Percentiles rank a stretch among this genome's conserved stretches.
Evolutionary conservation across 1,139 yeast genomes (phyloP).

Genomic region (Yamadazyma diospyri): DNA sequence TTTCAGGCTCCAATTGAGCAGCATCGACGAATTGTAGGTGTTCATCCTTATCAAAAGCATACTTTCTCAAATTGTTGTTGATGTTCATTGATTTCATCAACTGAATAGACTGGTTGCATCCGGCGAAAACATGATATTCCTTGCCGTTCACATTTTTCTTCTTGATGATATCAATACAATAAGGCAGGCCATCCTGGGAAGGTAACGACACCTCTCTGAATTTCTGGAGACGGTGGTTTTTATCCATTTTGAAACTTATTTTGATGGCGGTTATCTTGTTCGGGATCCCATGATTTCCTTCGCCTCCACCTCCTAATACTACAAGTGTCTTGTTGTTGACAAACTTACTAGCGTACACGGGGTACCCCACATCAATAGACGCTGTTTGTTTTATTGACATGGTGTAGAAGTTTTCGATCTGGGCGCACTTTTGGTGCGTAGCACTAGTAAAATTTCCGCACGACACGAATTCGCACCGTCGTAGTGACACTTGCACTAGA

Average conservation of each 20-base stretch:
- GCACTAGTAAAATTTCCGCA: no score
- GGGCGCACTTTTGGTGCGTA: no score
- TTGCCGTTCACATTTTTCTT: conserved; percentile 15
- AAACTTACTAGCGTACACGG: conserved; percentile 77
- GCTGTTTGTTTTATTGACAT: conserved; percentile 35
- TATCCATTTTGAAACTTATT: conserved; percentile 53
- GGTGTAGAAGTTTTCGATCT: no score
- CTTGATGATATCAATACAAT: conserved; percentile 50
- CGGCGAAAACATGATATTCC: conserved; percentile 51
- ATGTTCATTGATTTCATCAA: conserved; percentile 54
- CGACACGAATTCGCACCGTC: no score
- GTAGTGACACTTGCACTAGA: no score
- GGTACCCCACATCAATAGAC: conserved; percentile 64
- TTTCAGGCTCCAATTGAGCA: conserved; percentile 45
- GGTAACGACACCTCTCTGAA: conserved; percentile 62
- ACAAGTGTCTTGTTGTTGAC: conserved; percentile 58
- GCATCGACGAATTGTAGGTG: conserved; percentile 62
- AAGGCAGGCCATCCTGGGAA: conserved; percentile 70
- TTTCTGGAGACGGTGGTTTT: conserved; percentile 51
- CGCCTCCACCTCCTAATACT: conserved; percentile 95
- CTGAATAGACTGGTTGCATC: conserved; percentile 66
- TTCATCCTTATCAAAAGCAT: conserved; percentile 51
- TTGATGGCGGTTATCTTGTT: conserved; percentile 76
- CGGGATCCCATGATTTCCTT: conserved; percentile 82
- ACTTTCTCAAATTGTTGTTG: conserved; percentile 73